phyloP scores from a whole-genome alignment of 2,329 filamentous ascomycete genomes.

The Scolecobasidium constrictum region DNA sequence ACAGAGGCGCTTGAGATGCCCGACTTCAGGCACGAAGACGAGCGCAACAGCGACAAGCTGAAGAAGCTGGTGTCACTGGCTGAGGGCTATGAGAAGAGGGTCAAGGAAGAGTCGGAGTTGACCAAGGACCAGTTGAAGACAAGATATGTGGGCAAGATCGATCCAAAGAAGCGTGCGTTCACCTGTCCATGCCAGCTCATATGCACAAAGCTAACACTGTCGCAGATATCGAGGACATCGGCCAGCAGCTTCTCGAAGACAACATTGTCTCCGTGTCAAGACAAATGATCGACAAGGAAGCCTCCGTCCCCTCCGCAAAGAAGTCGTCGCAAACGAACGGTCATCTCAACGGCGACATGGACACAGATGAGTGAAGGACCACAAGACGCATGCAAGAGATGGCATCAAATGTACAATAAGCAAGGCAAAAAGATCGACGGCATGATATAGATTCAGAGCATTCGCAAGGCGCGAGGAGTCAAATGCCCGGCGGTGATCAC shows the following conservation, averaged over 20 bases:
- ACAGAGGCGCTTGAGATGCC: constrained; percentile 96
- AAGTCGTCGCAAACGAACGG: constrained; percentile 40
- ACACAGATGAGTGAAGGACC: constrained; percentile 46
- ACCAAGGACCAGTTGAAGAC: constrained; percentile 98
- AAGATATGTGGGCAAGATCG: constrained; percentile 95
- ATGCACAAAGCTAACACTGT: constrained; percentile 14
- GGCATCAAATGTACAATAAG: too few species aligned
- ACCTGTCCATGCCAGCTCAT: not conserved
- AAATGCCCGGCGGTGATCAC: too few species aligned
- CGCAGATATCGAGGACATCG: constrained; percentile 79
- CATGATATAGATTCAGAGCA: too few species aligned
- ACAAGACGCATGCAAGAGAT: not conserved
- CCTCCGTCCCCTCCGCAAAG: constrained; percentile 58
- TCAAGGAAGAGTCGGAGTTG: constrained; percentile 96
- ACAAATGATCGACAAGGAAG: constrained; percentile 99
- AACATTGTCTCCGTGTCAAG: constrained; percentile 97
- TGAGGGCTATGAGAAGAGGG: constrained; percentile 95
- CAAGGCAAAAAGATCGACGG: too few species aligned
- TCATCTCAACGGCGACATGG: constrained; percentile 53
- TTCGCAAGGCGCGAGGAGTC: too few species aligned
- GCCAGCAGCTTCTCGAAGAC: constrained; percentile 94
- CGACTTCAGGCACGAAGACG: constrained; percentile 77
- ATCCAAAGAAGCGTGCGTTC: constrained; percentile 82
- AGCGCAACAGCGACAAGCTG: constrained; percentile 78
- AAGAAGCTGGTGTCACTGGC: constrained; percentile 77